Conservation (phyloP, 805 yeast genomes). For the Wickerhamiella allomyrinae region DNA sequence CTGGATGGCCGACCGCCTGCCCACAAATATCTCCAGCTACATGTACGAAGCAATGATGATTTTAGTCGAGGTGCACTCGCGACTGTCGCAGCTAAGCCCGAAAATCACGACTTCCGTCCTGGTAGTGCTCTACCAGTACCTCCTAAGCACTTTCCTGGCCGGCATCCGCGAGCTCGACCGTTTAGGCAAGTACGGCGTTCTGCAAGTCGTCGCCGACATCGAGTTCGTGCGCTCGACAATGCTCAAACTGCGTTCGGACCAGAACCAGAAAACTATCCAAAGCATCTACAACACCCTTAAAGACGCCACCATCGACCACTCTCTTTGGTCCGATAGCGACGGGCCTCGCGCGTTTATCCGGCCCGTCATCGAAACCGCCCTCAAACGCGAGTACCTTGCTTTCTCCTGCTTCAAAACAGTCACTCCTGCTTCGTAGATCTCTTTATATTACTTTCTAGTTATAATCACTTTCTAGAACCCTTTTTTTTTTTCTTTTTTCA, state of each 20-base stretch:
- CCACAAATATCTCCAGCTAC: conserved; percentile 27
- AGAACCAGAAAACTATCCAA: conserved; percentile 17
- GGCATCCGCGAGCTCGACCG: conserved; percentile 31
- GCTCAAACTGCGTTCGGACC: conserved; percentile 17
- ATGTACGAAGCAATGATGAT: conserved; percentile 36
- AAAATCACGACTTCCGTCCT: conserved; percentile 33
- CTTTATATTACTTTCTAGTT: no score
- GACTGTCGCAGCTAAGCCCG: conserved; percentile 35
- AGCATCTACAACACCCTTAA: conserved; percentile 21
- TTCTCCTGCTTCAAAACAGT: conserved; percentile 13
- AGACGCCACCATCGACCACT: conserved; percentile 17
- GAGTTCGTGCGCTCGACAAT: conserved; percentile 34
- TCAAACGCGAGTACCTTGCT: conserved; percentile 13
- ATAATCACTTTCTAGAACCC: no score
- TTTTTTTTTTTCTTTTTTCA: no score
- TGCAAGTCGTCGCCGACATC: conserved; percentile 40
- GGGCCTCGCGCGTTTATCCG: conserved; percentile 19
- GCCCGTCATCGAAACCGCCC: conserved; percentile 12
- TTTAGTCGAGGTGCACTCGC: conserved; percentile 38
- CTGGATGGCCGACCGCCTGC: conserved; percentile 31
- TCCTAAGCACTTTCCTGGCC: conserved; percentile 27
- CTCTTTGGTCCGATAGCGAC: conserved; percentile 17
- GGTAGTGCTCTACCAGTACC: conserved; percentile 32
- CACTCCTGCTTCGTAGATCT: no score
- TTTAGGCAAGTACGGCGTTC: conserved; percentile 33